These are phyloP conservation scores for Trichophyton simii DNA, from an alignment of 2,329 filamentous ascomycete genomes.

Conservation along the genomic window DNA sequence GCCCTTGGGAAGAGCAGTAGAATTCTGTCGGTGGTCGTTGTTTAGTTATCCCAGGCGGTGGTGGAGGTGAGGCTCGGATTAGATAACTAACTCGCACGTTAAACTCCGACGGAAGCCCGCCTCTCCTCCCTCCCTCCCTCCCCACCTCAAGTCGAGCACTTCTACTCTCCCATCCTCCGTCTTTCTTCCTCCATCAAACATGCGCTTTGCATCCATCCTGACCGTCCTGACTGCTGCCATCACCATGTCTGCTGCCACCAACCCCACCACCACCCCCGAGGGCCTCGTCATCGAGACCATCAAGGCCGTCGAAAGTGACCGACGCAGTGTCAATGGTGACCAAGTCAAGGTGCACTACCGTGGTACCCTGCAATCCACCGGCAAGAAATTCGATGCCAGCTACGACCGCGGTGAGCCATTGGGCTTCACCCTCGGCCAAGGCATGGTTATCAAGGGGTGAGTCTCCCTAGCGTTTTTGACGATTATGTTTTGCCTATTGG, in stretches of 20 bases:
- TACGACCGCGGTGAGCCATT: slow-evolving; percentile 70
- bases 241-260: slow-evolving; percentile 29
- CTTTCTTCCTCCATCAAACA: background rate
- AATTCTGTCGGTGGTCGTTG: too few species aligned
- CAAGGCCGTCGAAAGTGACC: slow-evolving; percentile 52
- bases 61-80: too few species aligned
- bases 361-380: slow-evolving; percentile 62
- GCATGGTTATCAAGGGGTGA: slow-evolving; percentile 80
- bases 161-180: background rate
- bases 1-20: too few species aligned
- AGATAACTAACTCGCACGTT: too few species aligned
- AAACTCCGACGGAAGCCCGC: background rate
- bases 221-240: slow-evolving; percentile 20
- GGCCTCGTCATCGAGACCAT: slow-evolving; percentile 69
- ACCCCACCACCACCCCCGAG: slow-evolving; percentile 37
- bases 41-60: too few species aligned
- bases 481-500: too few species aligned
- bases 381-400: slow-evolving; percentile 69
- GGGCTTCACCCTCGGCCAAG: slow-evolving; percentile 62
- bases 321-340: slow-evolving; percentile 66
- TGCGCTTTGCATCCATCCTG: slow-evolving; percentile 22
- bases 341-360: slow-evolving; percentile 77
- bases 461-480: slow-evolving; percentile 20
- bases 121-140: background rate
- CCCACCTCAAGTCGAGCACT: background rate